Base-by-base conservation (phyloP, 768 basidiomycete genomes). In the Tubosaeta brunneosetosa region DNA sequence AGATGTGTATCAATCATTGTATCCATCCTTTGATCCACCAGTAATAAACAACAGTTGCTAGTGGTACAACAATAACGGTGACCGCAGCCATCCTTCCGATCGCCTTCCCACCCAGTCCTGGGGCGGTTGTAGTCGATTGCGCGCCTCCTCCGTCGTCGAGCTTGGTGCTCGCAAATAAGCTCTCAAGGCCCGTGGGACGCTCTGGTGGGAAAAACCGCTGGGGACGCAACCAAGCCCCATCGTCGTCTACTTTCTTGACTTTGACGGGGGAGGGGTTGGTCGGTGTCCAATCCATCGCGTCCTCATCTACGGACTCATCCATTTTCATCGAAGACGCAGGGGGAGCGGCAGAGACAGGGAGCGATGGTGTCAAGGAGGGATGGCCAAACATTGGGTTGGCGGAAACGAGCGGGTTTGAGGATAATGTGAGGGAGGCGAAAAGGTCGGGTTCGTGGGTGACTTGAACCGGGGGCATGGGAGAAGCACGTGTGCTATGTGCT, bases 181-280 rank as follows among this genome's bases (percentile, higher is more conserved):
- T 74, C 66, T 91, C 88, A 8, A 91, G 74, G 13, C 88, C 88
- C 1, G 88, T 91, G 1, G 87, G 85, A 55, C 81, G 78, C 64
- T 89, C 87, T 0, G 87, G 88, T 14, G 86, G 79, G 58, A 89
- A 91, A 63, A 89, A 91, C 13, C 78, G 76, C 58, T 88, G 88
- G 4, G 84, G 86, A 5, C 82, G 79, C 46, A 91, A 60, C 81
- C 78, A 84, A 25, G 71, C 66, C 8, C 73, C 73, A 49, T 78
- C 75, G 17, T 69, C 61, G 36, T 62, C 56, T 1, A 47, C 8
- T 52, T 55, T 59, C 71, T 61, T 53, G 51, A 49, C 55, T 45
- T 58, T 68, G 50, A 51, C 38, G 6, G 59, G 59, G 27, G 61
- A 62, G 25, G 59, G 53, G 53, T 74, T 72, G 1, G 82, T 83